Percentiles rank a stretch among this genome's conserved stretches.
These are phyloP conservation scores for Oryza meyeriana DNA, from an alignment of 176 grass and related monocot species.

Conservation along the genomic window DNA sequence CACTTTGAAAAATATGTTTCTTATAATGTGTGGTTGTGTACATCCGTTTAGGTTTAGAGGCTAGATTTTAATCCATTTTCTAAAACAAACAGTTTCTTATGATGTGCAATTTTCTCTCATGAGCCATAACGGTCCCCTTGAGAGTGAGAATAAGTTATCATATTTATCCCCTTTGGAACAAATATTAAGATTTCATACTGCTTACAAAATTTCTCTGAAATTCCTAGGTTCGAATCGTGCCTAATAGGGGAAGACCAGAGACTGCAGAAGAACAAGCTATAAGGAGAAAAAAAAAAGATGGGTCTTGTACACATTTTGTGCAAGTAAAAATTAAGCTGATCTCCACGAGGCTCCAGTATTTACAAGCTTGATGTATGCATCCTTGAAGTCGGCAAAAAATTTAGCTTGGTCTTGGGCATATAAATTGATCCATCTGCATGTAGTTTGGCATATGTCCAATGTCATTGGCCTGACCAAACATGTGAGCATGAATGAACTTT, in stretches of 20 bases:
- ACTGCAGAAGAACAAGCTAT: neutral
- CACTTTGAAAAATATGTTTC: too few species aligned
- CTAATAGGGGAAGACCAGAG: neutral
- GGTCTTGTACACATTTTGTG: neutral
- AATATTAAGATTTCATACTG: neutral
- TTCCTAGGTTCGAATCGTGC: neutral
- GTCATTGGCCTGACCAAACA: constrained; percentile 7
- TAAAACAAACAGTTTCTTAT: too few species aligned
- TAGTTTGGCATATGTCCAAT: neutral
- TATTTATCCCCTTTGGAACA: too few species aligned
- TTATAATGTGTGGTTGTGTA: too few species aligned
- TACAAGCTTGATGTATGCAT: constrained; percentile 81
- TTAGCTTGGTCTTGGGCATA: constrained; percentile 72
- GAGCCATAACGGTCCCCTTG: too few species aligned
- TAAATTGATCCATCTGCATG: constrained; percentile 73
- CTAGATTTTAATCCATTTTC: too few species aligned
- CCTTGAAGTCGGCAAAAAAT: constrained; percentile 76
- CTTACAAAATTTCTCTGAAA: neutral
- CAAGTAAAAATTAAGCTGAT: constrained; percentile 35
- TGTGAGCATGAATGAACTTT: neutral
- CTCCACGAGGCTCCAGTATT: constrained; percentile 68
- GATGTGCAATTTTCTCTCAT: too few species aligned
- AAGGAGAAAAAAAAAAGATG: neutral
- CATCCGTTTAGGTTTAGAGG: too few species aligned
- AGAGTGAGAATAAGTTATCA: too few species aligned